Evolutionary conservation across 2,329 filamentous ascomycete genomes (phyloP), one percentile per base, ranked within the genome.

Genomic region (Geosmithia putterillii): DNA sequence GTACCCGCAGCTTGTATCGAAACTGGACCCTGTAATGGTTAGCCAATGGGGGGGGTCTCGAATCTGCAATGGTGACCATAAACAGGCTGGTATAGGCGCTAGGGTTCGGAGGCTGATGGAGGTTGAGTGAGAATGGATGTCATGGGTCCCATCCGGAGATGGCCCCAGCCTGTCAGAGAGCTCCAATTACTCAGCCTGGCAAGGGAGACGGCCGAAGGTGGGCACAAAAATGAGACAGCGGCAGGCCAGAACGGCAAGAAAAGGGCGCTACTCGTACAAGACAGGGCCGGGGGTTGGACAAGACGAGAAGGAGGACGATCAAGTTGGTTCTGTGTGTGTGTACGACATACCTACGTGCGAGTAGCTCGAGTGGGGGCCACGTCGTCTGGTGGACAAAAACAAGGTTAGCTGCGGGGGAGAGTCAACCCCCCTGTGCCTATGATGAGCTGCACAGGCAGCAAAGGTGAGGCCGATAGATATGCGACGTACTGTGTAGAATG

Each of bases 111-210:
- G 38, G 38, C 21, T 15, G 43, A 37, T 44, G 20, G 39, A 32
- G 14, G 22, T 17, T 14, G 19, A 7, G 37, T 20, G 37, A 20
- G 37, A 32, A 14, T 32, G 18, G 5, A 41, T 41, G 22, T n/a
- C 19, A 39, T 22, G 18, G 19, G 19, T 15, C 37, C 18, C 39
- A n/a, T 42, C 17, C 18, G 22, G 14, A 21, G 14, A 22, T 7
- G 12, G 20, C 6, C 34, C 41, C 40, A 45, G 40, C 53, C 53
- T 55, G 42, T 55, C 44, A 54, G 50, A 49, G 42, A 35, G 46
- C 46, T 47, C 49, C 43, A 50, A 54, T 55, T 55, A 54, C 51
- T 52, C 50, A 55, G 53, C 53, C 22, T 34, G 17, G 25, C 40
- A 20, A 20, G 18, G n/a, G 28, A 41, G 37, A 40, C 41, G 42